phyloP scores from a whole-genome alignment of 371 early-diverging fungal species.

The Zancudomyces culisetae region DNA sequence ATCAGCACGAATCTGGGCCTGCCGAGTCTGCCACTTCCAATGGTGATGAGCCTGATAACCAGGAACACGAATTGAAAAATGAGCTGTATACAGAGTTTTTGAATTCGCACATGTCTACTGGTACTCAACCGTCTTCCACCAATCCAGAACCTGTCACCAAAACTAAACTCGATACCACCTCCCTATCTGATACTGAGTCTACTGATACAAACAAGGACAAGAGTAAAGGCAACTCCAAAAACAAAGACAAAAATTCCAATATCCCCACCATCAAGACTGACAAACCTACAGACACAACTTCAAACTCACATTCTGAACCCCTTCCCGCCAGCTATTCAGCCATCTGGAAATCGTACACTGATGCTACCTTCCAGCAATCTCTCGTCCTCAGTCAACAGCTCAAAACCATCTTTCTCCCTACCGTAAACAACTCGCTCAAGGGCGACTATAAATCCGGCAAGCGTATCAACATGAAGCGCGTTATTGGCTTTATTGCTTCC shows the following conservation, averaged over 20 bases:
- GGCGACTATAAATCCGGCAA: slow-evolving; percentile 99
- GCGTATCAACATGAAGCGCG: slow-evolving; percentile 98
- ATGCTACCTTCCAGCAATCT: slow-evolving; percentile 72
- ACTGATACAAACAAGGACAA: neutral
- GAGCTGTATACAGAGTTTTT: too few relatives aligned
- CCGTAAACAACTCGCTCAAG: slow-evolving; percentile 85
- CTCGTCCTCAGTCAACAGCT: slow-evolving; percentile 86
- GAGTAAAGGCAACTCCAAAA: neutral
- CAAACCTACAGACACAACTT: neutral
- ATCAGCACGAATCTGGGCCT: neutral
- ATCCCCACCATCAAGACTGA: neutral
- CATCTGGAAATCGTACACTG: slow-evolving; percentile 76
- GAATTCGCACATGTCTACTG: too few relatives aligned
- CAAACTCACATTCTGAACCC: neutral
- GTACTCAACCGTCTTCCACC: too few relatives aligned
- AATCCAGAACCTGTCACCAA: too few relatives aligned
- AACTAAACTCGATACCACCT: too few relatives aligned
- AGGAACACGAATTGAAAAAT: too few relatives aligned
- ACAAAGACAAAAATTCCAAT: neutral
- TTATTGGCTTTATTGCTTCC: slow-evolving; percentile 97
- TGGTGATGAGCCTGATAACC: too few relatives aligned
- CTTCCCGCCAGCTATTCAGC: neutral
- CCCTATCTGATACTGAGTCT: too few relatives aligned
- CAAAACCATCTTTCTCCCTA: slow-evolving; percentile 90
- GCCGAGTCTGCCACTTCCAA: slow-evolving; percentile 1